Base-by-base conservation (phyloP, 2,329 filamentous ascomycete genomes). In the Pyricularia sp. region DNA sequence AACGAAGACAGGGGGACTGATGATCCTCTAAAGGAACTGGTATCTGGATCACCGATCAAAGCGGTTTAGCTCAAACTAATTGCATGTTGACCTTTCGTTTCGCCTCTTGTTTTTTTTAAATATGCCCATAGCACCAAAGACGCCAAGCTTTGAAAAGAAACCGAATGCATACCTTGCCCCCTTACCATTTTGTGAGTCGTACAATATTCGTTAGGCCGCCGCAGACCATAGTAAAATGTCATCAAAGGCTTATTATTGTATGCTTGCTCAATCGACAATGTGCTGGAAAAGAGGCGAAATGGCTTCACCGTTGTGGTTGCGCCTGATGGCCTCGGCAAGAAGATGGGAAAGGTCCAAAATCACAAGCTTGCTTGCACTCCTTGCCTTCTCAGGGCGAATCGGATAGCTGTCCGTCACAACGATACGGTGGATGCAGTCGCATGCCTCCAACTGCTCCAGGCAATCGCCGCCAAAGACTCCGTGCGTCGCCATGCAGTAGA, bases 371-470 rank as follows among this genome's bases (percentile, higher is more conserved):
- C 86, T 90, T 68, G 88, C 89, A 70, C 86, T 87, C 73, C 84
- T 87, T 42, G 88, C 84, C 78, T 91, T 90, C 72, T 92, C 88
- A 69, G 90, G 88, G 26, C 89, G 86, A 72, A 99, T 96, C 2
- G 95, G 95, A 79, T 98, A 98, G 69, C 94, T 96, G 81, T 99
- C 98, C 42, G 95, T 99, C 74, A 98, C 94, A 68, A 99, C 89
- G 73, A 99, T 94, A 74, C 90, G 86, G 77, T 97, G 90, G 77
- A 99, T 98, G 81, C 93, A 96, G 74, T 94, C 91, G 83, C 95
- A 98, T 66, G 88, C 88, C 78, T 97, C 90, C 81, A 99, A 88
- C 78, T 97, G 92, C 75, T 93, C 90, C 20, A 99, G 86, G 72
- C 92, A 92, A 76, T 97, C 92, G 64, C 90, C 91, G 26, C 94